Base-by-base conservation (phyloP, 2,329 filamentous ascomycete species). In the Colletotrichum plurivorum region DNA sequence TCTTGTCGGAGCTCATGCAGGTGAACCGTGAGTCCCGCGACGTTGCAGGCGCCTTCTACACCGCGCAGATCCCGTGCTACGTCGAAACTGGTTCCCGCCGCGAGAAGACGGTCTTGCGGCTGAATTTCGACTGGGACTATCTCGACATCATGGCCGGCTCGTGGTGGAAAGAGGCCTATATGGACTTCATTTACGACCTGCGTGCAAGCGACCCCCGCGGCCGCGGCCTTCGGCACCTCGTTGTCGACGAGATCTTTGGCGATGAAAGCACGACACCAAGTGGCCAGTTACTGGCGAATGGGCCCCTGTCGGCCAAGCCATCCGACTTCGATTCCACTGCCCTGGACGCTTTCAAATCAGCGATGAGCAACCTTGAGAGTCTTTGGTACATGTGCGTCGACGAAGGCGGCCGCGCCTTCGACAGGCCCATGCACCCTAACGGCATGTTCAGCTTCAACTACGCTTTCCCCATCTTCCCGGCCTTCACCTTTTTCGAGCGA, bases 121-220 rank as follows among this genome's bases (percentile, higher is more conserved):
- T 69, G 9, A 69, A 67, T 43, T 9, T 69, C 8, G 18, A 43
- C 6, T 57, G 56, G 49, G 67, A 69, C 51, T 61, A 67, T 43
- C 18, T 69, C 15, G 36, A 18, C 2, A n/a, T 67, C 1, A 41
- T 20, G 0, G 22, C 27, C 18, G 46, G n/a, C 20, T n/a, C n/a
- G n/a, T n/a, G n/a, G 22, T 55, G 27, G 56, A 39, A 49, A 36
- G 0, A 15, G 25, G 16, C 45, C 12, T 62, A 62, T 18, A 27
- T 65, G 10, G 61, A 68, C 54, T 65, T 69, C 45, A 18, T 69
- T 51, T 51, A 69, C 62, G 55, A 69, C 36, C 55, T 69, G 2
- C 62, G 55, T 31, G 55, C 62, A 15, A 3, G 41, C 25, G 67
- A 69, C 8, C 67, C 62, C 6, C 12, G n/a, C 10, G 51, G 51